Base-by-base conservation (phyloP, 768 basidiomycete species). In the Boletus fagicola region DNA sequence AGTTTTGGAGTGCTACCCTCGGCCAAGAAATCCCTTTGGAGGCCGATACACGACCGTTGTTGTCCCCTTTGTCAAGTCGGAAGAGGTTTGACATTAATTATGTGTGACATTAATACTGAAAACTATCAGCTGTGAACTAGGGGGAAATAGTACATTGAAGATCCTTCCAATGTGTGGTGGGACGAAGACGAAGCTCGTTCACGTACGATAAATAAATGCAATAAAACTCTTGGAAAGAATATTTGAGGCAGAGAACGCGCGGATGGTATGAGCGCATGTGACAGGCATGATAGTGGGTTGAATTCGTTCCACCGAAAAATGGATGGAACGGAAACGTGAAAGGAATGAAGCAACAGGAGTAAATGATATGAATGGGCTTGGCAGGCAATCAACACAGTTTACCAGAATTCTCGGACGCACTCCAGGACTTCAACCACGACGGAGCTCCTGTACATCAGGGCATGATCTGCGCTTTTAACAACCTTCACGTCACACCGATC, bases 381-480 rank as follows among this genome's bases (percentile, higher is more conserved):
- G 44, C 11, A 40, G 43, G 20, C 39, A 50, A 43, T 51, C 40
- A 45, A 48, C 30, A 28, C 39, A 48, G 22, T 57, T 74, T 61
- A 72, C 85, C 85, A 86, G 57, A 77, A 83, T 52, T 82, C 79
- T 57, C 82, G 74, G 40, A 89, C 74, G 58, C 80, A 78, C 72
- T 94, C 92, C 44, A 94, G 74, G 35, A 90, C 89, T 61, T 94
- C 92, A 28, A 94, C 84, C 51, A 94, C 90, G 33, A 94, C 90
- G 55, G 82, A 80, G 69, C 88, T 90, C 69, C 87, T 88, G 74
- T 94, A 97, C 92, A 99, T 93, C 53, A 99, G 78, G 49, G 86
- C 87, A 72, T 99, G 96, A 63, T 94, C 94, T 20, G 92, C 95
- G 38, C 91, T 91, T 65, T 83, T 85, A 52, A 95, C 85, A 42